Evolutionary conservation across 225 moss, liverwort and hornwort genomes (phyloP), one percentile per base, ranked within the genome.

Genomic region (Antitrichia curtipendula): DNA sequence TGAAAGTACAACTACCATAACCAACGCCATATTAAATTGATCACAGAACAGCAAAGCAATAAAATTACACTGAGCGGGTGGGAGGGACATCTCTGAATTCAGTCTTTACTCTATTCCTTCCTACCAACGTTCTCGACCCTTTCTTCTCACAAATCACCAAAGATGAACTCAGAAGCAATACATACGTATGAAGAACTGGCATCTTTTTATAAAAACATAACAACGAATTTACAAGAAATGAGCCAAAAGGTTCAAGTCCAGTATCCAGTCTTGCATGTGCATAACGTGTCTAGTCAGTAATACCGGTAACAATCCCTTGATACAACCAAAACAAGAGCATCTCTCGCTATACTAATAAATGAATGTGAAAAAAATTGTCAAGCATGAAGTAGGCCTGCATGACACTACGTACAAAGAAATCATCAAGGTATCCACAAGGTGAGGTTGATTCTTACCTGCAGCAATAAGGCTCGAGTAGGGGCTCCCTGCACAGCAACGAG

Each of bases 391-490:
- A 41, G 64, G 52, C 17, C 63, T 54, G 41, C 64, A 38, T 74
- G n/a, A 61, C 45, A 40, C 53, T 40, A 47, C 54, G 58, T 57
- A 38, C 18, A 34, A 81, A 17, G 58, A 45, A 53, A 70, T 43
- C 31, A 90, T 32, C 72, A 65, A 72, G 32, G 32, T 66, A 24
- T 80, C 52, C 40, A 75, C 59, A 87, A 43, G 59, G 64, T 40
- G 64, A 82, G 82, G 61, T 47, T 88, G 76, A 77, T 76, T 70
- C 87, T 66, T 86, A 92, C 95, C 95, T 95, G 95, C 74, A 93
- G 59, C 29, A 91, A 62, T 47, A 95, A 87, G 32, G 90, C 89
- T 88, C 92, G 88, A 16, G 57, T 81, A 57, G 57, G 75, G 73
- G 80, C 80, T 81, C 91, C 92, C 41, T 47, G 82, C 56, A 91